Evolutionary conservation across 768 basidiomycete genomes (phyloP).

Genomic region (Boletus vermiculosoides): DNA sequence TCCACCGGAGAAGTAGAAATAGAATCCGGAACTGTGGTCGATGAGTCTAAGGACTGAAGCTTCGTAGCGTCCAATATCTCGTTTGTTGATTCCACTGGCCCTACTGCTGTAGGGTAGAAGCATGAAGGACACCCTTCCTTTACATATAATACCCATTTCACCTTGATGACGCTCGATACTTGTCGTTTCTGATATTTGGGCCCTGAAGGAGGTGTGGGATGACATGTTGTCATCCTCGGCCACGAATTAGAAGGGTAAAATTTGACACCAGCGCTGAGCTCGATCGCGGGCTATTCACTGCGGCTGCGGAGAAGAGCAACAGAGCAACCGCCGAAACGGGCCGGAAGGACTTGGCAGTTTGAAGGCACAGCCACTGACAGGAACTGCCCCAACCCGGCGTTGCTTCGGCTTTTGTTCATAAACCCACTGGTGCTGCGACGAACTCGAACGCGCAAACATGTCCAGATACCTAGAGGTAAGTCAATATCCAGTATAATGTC

Average conservation of each 20-base stretch:
- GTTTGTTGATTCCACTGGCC: neutral
- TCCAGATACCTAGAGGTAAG: constrained; percentile 43
- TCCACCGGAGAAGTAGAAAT: neutral
- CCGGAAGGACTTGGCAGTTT: neutral
- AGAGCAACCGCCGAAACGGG: neutral
- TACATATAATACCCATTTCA: neutral
- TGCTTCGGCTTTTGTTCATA: constrained; percentile 5
- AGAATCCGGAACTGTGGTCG: neutral
- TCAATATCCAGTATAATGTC: neutral
- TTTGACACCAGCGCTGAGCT: too few species aligned
- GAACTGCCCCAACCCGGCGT: neutral
- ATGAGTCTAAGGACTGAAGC: neutral
- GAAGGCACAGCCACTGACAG: constrained; percentile 13
- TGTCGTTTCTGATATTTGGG: neutral
- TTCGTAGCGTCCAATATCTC: neutral
- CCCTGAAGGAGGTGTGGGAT: neutral
- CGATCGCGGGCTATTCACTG: constrained; percentile 1
- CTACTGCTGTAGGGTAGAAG: too few species aligned
- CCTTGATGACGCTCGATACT: neutral
- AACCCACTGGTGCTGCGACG: constrained; percentile 1
- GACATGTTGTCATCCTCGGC: neutral
- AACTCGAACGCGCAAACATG: constrained; percentile 29
- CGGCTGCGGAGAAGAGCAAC: constrained; percentile 7
- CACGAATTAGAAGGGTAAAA: neutral
- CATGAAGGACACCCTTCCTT: neutral